phyloP scores from a whole-genome alignment of 768 basidiomycete species.

The Trametes villosa region DNA sequence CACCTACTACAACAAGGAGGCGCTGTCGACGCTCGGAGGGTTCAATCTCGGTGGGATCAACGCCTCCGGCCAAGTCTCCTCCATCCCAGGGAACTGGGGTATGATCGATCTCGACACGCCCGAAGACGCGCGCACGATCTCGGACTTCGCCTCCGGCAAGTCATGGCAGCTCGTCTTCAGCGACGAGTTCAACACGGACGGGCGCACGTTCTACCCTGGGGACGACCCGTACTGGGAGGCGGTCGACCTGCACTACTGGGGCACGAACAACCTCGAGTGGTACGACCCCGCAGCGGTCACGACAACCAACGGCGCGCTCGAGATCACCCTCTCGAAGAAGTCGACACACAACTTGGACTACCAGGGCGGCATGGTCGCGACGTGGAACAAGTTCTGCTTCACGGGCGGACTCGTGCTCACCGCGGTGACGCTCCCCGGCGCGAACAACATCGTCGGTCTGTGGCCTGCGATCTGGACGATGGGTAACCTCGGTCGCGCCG shows the following conservation, averaged over 20 bases:
- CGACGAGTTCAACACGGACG: no score
- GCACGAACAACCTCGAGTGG: constrained; percentile 67
- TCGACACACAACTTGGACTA: constrained; percentile 47
- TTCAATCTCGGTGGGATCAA: constrained; percentile 51
- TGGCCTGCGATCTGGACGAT: constrained; percentile 57
- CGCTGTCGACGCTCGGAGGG: constrained; percentile 27
- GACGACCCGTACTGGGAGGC: constrained; percentile 87
- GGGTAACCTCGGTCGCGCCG: no score
- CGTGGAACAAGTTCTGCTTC: constrained; percentile 88
- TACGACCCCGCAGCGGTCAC: constrained; percentile 75
- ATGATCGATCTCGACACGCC: constrained; percentile 63
- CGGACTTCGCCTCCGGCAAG: constrained; percentile 21
- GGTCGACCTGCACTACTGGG: constrained; percentile 81
- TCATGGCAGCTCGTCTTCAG: constrained; percentile 71
- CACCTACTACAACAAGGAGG: not conserved
- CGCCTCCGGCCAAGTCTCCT: constrained; percentile 47
- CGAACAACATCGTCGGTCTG: constrained; percentile 50
- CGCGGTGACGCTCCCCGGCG: constrained; percentile 66
- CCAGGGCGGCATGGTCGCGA: constrained; percentile 50
- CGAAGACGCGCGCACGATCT: constrained; percentile 42
- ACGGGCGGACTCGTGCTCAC: constrained; percentile 80
- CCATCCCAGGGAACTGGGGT: constrained; percentile 44
- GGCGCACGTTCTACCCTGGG: constrained; percentile 71
- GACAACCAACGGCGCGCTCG: constrained; percentile 44
- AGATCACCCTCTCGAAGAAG: constrained; percentile 58